Evolutionary conservation across 495 filamentous ascomycete genomes (phyloP).

Genomic region (Amphirosellinia nigrospora): DNA sequence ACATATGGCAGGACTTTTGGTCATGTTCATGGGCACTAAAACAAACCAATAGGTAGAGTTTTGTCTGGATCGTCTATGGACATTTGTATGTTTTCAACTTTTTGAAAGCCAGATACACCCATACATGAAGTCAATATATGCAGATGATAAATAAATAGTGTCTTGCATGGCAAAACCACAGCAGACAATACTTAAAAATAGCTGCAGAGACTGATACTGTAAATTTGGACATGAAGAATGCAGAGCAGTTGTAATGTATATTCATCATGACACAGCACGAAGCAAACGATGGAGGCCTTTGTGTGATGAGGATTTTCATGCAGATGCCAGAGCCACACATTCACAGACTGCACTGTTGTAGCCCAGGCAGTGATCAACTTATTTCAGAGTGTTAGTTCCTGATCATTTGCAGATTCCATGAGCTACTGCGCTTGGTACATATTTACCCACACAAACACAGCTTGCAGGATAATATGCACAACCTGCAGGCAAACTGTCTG

Average conservation of each 20-base stretch:
- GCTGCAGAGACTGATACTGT: too few species aligned
- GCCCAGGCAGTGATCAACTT: too few species aligned
- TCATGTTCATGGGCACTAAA: background rate
- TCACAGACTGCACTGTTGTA: background rate
- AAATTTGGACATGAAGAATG: background rate
- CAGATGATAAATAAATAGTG: too few species aligned
- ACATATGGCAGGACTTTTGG: background rate
- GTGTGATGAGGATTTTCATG: background rate
- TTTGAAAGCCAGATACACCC: too few species aligned
- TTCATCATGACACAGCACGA: background rate
- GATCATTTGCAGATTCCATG: too few species aligned
- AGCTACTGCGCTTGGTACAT: background rate
- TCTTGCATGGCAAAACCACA: too few species aligned
- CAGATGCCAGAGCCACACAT: background rate
- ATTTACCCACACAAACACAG: background rate
- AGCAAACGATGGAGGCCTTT: background rate
- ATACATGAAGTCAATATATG: too few species aligned
- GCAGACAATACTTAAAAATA: too few species aligned
- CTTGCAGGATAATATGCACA: background rate
- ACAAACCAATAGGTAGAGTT: background rate
- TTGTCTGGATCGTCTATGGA: too few species aligned
- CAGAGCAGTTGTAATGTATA: background rate
- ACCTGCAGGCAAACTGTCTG: background rate
- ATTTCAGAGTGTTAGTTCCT: background rate
- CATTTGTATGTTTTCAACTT: too few species aligned